A percentile compares a stretch with the other conserved stretches of the same genome.
These are phyloP conservation scores for Aspergillus floridensis DNA, from an alignment of 2,329 filamentous ascomycete genomes.

Conservation along the genomic window DNA sequence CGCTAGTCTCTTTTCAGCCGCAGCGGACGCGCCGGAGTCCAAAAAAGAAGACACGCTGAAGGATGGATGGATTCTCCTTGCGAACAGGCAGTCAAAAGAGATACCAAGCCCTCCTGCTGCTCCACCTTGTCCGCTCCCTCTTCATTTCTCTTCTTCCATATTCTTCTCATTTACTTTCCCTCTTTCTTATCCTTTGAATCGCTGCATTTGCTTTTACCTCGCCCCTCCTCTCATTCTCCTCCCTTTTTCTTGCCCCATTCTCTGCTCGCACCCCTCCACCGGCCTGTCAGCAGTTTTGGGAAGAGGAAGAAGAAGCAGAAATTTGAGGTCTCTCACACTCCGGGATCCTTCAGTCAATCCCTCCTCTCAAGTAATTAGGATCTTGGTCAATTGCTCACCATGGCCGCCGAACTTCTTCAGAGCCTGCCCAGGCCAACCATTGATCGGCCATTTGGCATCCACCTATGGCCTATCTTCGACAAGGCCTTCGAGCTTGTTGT, in stretches of 20 bases:
- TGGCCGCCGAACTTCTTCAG: constrained; percentile 48
- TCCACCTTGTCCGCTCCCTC: constrained; percentile 12
- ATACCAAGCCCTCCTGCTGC: neutral
- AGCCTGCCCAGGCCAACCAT: constrained; percentile 69
- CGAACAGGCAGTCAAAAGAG: constrained; percentile 2
- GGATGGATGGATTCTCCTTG: constrained; percentile 13
- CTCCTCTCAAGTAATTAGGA: neutral
- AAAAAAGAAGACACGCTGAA: constrained; percentile 15
- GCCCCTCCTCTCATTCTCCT: constrained; percentile 12
- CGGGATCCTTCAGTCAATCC: neutral
- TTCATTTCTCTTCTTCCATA: constrained; percentile 9
- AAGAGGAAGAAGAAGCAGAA: constrained; percentile 11
- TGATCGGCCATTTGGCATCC: constrained; percentile 86
- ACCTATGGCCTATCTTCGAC: constrained; percentile 92
- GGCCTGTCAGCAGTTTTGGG: constrained; percentile 10
- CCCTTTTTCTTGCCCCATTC: constrained; percentile 11
- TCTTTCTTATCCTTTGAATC: constrained; percentile 18
- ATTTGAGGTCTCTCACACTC: neutral
- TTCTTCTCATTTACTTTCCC: constrained; percentile 29
- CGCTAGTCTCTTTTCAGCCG: constrained; percentile 26
- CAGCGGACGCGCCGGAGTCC: constrained; percentile 26
- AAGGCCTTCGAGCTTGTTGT: constrained; percentile 73
- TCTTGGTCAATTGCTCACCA: constrained; percentile 29
- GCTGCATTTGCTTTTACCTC: constrained; percentile 38
- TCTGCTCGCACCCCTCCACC: neutral